A percentile compares a stretch with the other conserved stretches of the same genome.
Conservation (phyloP, 106 monocot genomes). For the Dactylorhiza incarnata region DNA sequence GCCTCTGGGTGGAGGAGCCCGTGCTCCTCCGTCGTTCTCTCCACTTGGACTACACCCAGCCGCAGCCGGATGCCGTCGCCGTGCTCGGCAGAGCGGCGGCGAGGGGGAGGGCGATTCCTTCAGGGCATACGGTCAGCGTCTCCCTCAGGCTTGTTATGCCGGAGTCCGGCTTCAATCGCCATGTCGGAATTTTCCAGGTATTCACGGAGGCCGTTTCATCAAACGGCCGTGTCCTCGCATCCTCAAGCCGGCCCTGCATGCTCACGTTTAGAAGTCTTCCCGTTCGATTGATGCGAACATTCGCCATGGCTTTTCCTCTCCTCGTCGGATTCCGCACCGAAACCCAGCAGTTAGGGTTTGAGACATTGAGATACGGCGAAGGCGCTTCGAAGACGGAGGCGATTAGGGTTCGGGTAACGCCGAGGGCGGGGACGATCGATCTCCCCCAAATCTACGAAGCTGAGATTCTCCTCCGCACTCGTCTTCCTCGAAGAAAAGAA, state of each 20-base stretch:
- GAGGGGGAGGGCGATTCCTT: slow-evolving; percentile 17
- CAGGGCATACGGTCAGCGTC: slow-evolving; percentile 18
- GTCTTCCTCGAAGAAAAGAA: slow-evolving; percentile 52
- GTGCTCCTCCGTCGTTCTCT: slow-evolving; percentile 12
- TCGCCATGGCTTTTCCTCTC: slow-evolving; percentile 53
- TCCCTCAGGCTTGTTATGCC: slow-evolving; percentile 36
- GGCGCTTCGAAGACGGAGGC: slow-evolving; percentile 23
- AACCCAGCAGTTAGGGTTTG: slow-evolving; percentile 37
- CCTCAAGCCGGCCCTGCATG: slow-evolving; percentile 74
- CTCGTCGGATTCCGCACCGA: slow-evolving; percentile 32
- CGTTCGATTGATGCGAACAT: slow-evolving; percentile 43
- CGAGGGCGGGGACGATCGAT: slow-evolving; percentile 54
- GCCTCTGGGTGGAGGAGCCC: slow-evolving; percentile 43
- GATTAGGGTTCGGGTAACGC: slow-evolving; percentile 38
- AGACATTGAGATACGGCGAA: slow-evolving; percentile 47
- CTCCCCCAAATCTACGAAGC: slow-evolving; percentile 55
- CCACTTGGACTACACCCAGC: slow-evolving; percentile 42
- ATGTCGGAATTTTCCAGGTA: slow-evolving; percentile 47
- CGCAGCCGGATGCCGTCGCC: slow-evolving; percentile 21
- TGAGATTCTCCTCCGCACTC: slow-evolving; percentile 32
- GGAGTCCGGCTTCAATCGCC: slow-evolving; percentile 39
- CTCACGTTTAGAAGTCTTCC: slow-evolving; percentile 55
- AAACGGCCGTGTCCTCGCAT: slow-evolving; percentile 16
- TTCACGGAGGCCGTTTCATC: slow-evolving; percentile 35
- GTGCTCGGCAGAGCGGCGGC: slow-evolving; percentile 2